Evolutionary conservation across 352 stramenopile genomes (phyloP), one percentile per base, ranked within the genome.

Genomic region (Pythium monospermum): DNA sequence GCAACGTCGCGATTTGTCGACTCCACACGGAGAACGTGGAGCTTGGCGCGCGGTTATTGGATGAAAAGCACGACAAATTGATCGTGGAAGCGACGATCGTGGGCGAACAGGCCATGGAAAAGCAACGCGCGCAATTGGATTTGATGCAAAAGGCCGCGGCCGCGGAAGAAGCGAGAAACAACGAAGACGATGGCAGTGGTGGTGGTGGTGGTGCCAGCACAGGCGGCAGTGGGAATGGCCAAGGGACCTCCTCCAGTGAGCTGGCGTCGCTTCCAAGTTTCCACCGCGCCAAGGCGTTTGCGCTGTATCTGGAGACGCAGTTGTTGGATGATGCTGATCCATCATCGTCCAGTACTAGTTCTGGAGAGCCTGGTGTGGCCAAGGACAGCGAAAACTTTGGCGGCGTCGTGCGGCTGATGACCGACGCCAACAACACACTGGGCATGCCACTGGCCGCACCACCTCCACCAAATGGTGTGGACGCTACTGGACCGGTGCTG

Each of bases 221-320:
- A 21, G 49, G 7, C 8, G 26, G 28, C 22, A 37, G 31, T 32
- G 12, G n/a, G n/a, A n/a, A n/a, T n/a, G n/a, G n/a, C n/a, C n/a
- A n/a, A n/a, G n/a, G n/a, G n/a, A n/a, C n/a, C n/a, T n/a, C 44
- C 32, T 41, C 44, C 25, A 76, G 64, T 7, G 68, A 90, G 8
- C 64, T 96, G 46, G 69, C 59, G n/a, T 57, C 69, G 7, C 53
- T 91, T 12, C 83, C 83, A 21, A 71, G 59, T 12, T 89, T 82
- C 33, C 79, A 93, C 4, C 71, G 76, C 19, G 85, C 83, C 2
- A 82, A 75, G 53, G 83, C 87, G 13, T 91, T 82, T 57, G 71
- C 78, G 2, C 49, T 59, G 13, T 92, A 85, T 51, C 77, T 96
- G 38, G 71, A 87, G 48, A 53, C 50, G 5, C 67, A 67, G 23